phyloP scores from a whole-genome alignment of 495 filamentous ascomycete genomes.

The Tuber brumale region DNA sequence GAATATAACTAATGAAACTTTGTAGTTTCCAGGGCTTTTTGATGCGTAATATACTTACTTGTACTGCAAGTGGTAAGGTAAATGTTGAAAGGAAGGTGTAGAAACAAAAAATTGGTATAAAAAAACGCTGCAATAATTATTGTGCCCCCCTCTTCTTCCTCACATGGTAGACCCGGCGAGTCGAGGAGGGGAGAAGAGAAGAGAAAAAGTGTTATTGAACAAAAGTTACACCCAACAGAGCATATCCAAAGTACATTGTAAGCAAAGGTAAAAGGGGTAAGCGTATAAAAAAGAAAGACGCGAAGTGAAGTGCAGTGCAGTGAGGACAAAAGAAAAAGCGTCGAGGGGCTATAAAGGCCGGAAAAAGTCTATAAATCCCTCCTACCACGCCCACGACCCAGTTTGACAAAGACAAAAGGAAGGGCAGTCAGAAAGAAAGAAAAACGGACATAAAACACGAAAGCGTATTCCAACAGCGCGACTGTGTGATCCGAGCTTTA shows the following conservation, averaged over 20 bases:
- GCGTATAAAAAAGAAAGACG: not conserved
- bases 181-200: not conserved
- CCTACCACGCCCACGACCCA: not conserved
- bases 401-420: not conserved
- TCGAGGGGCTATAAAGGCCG: slow-evolving; percentile 16
- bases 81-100: not conserved
- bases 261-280: not conserved
- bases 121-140: not conserved
- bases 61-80: not conserved
- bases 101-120: not conserved
- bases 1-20: not conserved
- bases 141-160: not conserved
- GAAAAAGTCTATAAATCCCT: slow-evolving; percentile 11
- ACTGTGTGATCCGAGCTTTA: slow-evolving; percentile 28
- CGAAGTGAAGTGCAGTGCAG: not conserved
- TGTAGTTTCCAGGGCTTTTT: not conserved
- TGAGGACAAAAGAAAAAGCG: not conserved
- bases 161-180: not conserved
- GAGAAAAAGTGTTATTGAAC: not conserved
- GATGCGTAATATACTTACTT: not conserved
- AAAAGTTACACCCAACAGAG: slow-evolving; percentile 4
- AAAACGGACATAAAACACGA: slow-evolving; percentile 16
- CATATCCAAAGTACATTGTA: not conserved
- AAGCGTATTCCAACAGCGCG: slow-evolving; percentile 35
- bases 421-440: slow-evolving; percentile 7